These are phyloP conservation scores for Fusarium miscanthi DNA, from an alignment of 2,329 filamentous ascomycete species.

Conservation along the genomic window DNA sequence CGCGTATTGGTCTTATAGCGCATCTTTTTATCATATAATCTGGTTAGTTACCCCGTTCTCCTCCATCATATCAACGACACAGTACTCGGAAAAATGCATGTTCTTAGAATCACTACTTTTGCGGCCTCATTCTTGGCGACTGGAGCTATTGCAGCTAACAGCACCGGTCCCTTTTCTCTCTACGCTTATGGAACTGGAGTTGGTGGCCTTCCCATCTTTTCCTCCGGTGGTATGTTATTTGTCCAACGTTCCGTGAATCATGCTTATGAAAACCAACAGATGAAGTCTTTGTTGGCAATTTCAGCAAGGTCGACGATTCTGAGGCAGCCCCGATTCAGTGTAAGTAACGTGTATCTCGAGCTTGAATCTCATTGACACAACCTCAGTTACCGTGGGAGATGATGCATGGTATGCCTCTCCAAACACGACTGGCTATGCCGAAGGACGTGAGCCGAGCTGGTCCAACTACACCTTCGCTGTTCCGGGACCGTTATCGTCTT, in stretches of 20 bases:
- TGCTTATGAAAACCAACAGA: background rate
- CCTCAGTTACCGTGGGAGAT: background rate
- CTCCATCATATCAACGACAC: background rate
- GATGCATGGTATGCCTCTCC: background rate
- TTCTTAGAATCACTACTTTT: background rate
- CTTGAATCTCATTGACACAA: accelerated
- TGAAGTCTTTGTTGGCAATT: conserved; percentile 1
- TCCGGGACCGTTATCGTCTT: background rate
- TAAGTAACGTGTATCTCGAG: accelerated
- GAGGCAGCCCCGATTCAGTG: background rate
- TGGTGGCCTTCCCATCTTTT: conserved; percentile 1
- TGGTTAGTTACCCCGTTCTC: background rate
- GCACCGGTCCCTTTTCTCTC: background rate
- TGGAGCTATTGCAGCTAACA: background rate
- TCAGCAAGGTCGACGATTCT: background rate
- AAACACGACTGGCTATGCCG: background rate
- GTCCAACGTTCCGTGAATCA: accelerated
- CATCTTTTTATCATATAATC: background rate
- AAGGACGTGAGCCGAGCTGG: background rate
- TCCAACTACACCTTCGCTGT: background rate
- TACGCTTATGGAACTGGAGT: conserved; percentile 12
- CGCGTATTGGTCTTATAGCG: background rate
- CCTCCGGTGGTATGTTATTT: background rate
- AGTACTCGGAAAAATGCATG: background rate
- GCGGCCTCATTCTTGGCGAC: background rate